These are phyloP conservation scores for Aspergillus quadricinctus DNA, from an alignment of 2,329 filamentous ascomycete species.

Conservation along the genomic window DNA sequence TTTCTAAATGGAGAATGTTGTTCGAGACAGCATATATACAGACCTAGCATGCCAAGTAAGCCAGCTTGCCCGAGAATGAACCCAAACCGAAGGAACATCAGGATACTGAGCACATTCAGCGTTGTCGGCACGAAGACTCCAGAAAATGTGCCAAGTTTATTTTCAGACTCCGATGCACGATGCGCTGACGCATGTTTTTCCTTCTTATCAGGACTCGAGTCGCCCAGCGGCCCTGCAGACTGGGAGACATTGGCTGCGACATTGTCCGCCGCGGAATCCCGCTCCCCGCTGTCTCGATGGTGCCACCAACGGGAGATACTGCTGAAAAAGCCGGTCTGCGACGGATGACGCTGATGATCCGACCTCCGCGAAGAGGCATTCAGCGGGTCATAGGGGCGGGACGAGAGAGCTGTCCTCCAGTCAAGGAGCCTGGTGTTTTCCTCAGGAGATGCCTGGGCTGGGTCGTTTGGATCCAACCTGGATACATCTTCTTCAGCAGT, in stretches of 20 bases:
- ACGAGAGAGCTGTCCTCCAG: slow-evolving; percentile 16
- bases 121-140: slow-evolving; percentile 86
- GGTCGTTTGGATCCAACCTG: slow-evolving; percentile 32
- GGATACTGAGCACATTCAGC: slow-evolving; percentile 80
- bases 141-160: slow-evolving; percentile 71
- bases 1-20: not conserved
- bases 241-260: slow-evolving; percentile 9
- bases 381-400: slow-evolving; percentile 22
- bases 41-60: slow-evolving; percentile 70
- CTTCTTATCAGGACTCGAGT: slow-evolving; percentile 28
- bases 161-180: slow-evolving; percentile 27
- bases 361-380: slow-evolving; percentile 14
- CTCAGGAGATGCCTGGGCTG: slow-evolving; percentile 14
- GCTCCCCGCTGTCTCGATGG: slow-evolving; percentile 8
- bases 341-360: slow-evolving; percentile 15
- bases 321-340: slow-evolving; percentile 18
- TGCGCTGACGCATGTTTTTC: slow-evolving; percentile 24
- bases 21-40: slow-evolving; percentile 35
- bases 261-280: slow-evolving; percentile 6
- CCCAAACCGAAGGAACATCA: slow-evolving; percentile 89
- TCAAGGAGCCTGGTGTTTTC: slow-evolving; percentile 21
- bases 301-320: slow-evolving; percentile 24
- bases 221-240: slow-evolving; percentile 19
- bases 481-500: slow-evolving; percentile 35
- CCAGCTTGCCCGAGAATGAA: slow-evolving; percentile 78